phyloP scores from a whole-genome alignment of 768 basidiomycete species.

The Boletus sp. region DNA sequence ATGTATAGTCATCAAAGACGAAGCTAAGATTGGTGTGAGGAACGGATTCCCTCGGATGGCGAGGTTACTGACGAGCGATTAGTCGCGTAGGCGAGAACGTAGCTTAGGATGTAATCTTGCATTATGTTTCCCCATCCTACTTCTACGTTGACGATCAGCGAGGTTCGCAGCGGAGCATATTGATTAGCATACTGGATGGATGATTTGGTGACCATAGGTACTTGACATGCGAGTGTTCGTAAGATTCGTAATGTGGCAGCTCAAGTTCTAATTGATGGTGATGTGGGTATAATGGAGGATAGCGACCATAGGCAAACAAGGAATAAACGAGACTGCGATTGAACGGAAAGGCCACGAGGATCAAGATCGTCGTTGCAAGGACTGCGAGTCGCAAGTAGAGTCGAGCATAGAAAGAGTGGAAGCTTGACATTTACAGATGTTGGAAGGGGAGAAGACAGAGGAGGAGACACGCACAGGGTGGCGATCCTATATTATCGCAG shows the following conservation, averaged over 20 bases:
- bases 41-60: background rate
- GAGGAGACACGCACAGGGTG: background rate
- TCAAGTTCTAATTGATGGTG: background rate
- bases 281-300: background rate
- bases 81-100: background rate
- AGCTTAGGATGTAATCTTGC: slow-evolving; percentile 1
- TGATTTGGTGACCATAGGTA: background rate
- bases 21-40: background rate
- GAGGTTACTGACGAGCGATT: background rate
- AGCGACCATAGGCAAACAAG: background rate
- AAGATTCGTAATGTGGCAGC: background rate
- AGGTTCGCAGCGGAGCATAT: background rate
- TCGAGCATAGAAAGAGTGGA: background rate
- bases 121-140: background rate
- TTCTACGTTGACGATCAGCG: background rate
- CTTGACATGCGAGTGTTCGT: background rate
- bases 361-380: background rate
- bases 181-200: background rate
- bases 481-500: no score
- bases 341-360: background rate
- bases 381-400: background rate
- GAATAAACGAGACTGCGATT: background rate
- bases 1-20: background rate
- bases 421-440: background rate
- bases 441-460: background rate